Evolutionary conservation across 768 basidiomycete species (phyloP), one percentile per base, ranked within the genome.

Genomic region (Boletus fagicola): DNA sequence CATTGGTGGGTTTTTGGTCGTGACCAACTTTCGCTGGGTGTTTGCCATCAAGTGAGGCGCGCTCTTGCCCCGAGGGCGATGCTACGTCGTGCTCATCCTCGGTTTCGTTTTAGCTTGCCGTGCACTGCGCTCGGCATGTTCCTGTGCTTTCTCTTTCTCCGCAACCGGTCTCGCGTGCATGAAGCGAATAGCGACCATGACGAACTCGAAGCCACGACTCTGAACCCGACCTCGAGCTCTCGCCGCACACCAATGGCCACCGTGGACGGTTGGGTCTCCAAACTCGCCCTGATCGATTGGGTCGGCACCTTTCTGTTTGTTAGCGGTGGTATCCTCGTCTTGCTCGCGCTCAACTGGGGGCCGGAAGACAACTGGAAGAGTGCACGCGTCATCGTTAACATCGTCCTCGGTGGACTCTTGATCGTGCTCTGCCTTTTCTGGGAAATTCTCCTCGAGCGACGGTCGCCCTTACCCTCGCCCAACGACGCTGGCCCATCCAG

Each of bases 281-380:
- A 61, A 39, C 76, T 60, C 57, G 62, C 42, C 22, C 61, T 71
- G 44, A 70, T 83, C 48, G 81, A 83, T 63, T 79, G 81, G 77
- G 49, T 81, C 22, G 81, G 81, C 30, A 74, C 76, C 1, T 51
- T 71, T 38, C 59, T 82, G 42, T 82, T 81, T 60, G 69, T 78
- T 61, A 58, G 55, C 10, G 77, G 74, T 26, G 77, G 80, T 16
- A 74, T 81, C 44, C 73, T 80, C 26, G 55, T 83, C 51, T 68
- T 83, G 30, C 75, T 83, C 5, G 82, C 77, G 15, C 72, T 83
- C 50, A 80, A 77, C 62, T 80, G 79, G 78, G 81, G 81, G 7
- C 77, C 80, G n/a, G 62, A 63, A 13, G 71, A 72, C 30, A 56
- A 62, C 45, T 83, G 82, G 79, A 68, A 71, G 56, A 59, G 63